phyloP scores from a whole-genome alignment of 2,329 filamentous ascomycete species.

The Aspergillus sp. region DNA sequence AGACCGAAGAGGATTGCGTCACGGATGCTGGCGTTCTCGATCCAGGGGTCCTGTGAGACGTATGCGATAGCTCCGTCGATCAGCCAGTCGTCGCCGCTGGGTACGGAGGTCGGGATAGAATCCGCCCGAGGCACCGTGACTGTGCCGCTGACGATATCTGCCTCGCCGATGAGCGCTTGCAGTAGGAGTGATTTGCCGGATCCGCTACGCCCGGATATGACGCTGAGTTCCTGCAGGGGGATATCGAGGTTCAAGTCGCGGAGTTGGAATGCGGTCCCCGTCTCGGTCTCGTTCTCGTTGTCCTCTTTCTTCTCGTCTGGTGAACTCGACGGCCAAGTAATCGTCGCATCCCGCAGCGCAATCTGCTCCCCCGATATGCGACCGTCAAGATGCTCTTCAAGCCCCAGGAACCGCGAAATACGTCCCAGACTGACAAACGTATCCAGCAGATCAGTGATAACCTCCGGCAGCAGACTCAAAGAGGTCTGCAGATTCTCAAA shows the following conservation, averaged over 20 bases:
- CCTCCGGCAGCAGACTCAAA: slow-evolving; percentile 69
- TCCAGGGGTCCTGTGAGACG: slow-evolving; percentile 78
- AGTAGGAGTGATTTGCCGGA: slow-evolving; percentile 77
- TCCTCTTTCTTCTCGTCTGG: neutral
- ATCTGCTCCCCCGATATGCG: slow-evolving; percentile 62
- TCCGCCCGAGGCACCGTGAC: slow-evolving; percentile 59
- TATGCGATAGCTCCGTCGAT: slow-evolving; percentile 71
- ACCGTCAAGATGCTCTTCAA: slow-evolving; percentile 63
- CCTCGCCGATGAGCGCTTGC: slow-evolving; percentile 73
- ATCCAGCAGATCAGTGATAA: slow-evolving; percentile 70
- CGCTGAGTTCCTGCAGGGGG: slow-evolving; percentile 68
- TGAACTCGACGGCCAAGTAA: slow-evolving; percentile 75
- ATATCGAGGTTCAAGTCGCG: slow-evolving; percentile 68
- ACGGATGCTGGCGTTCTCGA: slow-evolving; percentile 76
- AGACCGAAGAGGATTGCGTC: slow-evolving; percentile 79
- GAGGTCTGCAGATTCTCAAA: slow-evolving; percentile 72
- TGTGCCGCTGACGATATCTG: slow-evolving; percentile 66
- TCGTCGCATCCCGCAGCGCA: slow-evolving; percentile 67
- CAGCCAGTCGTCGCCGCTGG: slow-evolving; percentile 68
- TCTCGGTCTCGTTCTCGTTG: slow-evolving; percentile 40
- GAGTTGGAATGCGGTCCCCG: slow-evolving; percentile 65
- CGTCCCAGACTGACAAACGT: slow-evolving; percentile 70
- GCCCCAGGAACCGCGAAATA: slow-evolving; percentile 70
- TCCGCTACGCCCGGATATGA: slow-evolving; percentile 77
- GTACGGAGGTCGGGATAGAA: slow-evolving; percentile 55